Percentiles rank a stretch among this genome's conserved stretches.
Conservation (phyloP, 108 stramenopile species). For the Nitzschia sp. region DNA sequence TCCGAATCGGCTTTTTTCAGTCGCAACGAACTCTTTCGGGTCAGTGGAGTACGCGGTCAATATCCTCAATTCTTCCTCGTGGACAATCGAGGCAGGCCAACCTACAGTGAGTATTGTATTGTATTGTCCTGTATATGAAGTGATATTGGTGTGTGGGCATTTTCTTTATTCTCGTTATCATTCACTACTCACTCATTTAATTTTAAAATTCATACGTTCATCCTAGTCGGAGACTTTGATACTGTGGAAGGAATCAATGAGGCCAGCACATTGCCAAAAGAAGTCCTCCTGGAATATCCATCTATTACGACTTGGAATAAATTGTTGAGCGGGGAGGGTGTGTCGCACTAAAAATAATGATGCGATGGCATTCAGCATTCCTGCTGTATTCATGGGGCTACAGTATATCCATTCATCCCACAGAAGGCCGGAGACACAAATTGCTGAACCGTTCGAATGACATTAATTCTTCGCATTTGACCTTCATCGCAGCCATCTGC, state of each 20-base stretch:
- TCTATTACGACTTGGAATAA: slow-evolving; percentile 62
- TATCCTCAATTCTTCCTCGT: slow-evolving; percentile 84
- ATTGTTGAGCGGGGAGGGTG: slow-evolving; percentile 26
- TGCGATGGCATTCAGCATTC: too few species aligned
- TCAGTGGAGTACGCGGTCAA: slow-evolving; percentile 62
- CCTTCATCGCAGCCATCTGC: too few species aligned
- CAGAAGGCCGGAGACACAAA: too few species aligned
- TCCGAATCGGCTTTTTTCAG: not conserved
- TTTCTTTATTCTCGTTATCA: not conserved
- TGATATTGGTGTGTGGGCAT: too few species aligned
- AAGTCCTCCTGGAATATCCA: slow-evolving; percentile 49
- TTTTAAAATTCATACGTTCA: slow-evolving; percentile 16
- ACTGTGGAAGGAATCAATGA: slow-evolving; percentile 63
- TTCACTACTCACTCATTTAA: not conserved
- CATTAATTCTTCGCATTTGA: too few species aligned
- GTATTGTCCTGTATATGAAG: too few species aligned
- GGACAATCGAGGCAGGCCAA: slow-evolving; percentile 1
- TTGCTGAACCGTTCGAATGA: too few species aligned
- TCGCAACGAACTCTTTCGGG: slow-evolving; percentile 59
- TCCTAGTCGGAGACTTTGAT: slow-evolving; percentile 51
- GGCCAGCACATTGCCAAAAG: slow-evolving; percentile 45
- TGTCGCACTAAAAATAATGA: slow-evolving; percentile 1
- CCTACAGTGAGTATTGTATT: not conserved
- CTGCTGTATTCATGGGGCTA: too few species aligned
- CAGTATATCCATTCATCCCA: too few species aligned